Evolutionary conservation across 176 grass and related monocot species (phyloP).

Genomic region (Luzula sylvatica): DNA sequence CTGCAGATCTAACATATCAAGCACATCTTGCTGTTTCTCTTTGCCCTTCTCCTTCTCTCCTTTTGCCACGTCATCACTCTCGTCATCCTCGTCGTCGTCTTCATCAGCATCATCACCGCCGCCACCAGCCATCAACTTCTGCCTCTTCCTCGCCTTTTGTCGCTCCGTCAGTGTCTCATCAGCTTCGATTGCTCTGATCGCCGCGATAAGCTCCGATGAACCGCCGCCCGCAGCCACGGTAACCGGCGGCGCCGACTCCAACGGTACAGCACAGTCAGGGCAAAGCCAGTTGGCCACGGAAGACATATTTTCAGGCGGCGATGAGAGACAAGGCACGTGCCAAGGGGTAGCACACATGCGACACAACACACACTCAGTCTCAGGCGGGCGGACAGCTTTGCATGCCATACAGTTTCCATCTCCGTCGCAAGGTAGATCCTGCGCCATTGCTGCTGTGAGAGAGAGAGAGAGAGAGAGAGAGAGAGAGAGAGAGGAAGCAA

Average conservation of each 20-base stretch:
- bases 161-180: conserved; percentile 42
- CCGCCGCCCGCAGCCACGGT: neutral
- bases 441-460: conserved; percentile 11
- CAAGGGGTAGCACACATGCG: conserved; percentile 68
- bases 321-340: conserved; percentile 74
- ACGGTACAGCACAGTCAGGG: conserved; percentile 53
- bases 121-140: conserved; percentile 46
- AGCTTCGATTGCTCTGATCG: conserved; percentile 62
- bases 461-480: no score
- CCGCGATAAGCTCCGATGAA: conserved; percentile 33
- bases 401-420: conserved; percentile 84
- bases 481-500: no score
- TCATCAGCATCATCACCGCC: neutral
- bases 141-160: conserved; percentile 64
- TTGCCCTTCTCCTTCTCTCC: conserved; percentile 1
- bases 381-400: conserved; percentile 22
- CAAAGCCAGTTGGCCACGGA: conserved; percentile 51
- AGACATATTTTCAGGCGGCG: conserved; percentile 37
- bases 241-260: neutral
- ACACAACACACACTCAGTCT: conserved; percentile 51
- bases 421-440: conserved; percentile 79
- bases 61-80: neutral
- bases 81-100: neutral
- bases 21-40: conserved; percentile 15
- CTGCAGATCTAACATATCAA: conserved; percentile 41